Base-by-base conservation (phyloP, 2,329 filamentous ascomycete species). In the Didymella lethalis region DNA sequence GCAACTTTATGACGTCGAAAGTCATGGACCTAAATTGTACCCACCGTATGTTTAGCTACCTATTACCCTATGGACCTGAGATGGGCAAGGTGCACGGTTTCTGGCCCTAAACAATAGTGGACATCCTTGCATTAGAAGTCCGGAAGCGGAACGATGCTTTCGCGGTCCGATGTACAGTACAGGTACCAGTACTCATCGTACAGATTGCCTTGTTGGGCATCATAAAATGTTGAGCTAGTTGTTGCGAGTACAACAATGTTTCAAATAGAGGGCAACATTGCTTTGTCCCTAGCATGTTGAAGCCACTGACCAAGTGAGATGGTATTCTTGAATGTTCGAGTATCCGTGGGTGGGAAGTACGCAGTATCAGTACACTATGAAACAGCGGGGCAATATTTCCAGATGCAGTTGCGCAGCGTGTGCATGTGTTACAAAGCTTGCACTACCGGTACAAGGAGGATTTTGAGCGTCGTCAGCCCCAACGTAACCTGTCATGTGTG, bases 381-480 rank as follows among this genome's bases (percentile, higher is more conserved):
- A 18, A 45, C 43, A 45, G 28, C 12, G 44, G 14, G 26, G 28
- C 31, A 29, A 25, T 31, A 5, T 4, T 7, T 14, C 16, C 18
- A 23, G 11, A 7, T 12, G 7, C 18, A 48, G 25, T 18, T 18
- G 43, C 34, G 6, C 28, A 10, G 18, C 26, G 14, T 48, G 4
- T 16, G n/a, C 8, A 43, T 28, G 16, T 20, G 26, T 36, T 25
- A 20, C 29, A 51, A 41, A 12, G 18, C 20, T 45, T 44, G 44
- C 18, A 34, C n/a, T 16, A 16, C 18, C 18, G 18, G 18, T 18
- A 18, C 29, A 12, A 36, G 36, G n/a, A 25, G 8, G 28, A 38
- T 16, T 36, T 23, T 23, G 25, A 45, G 53, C 38, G 38, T 55
- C 53, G 53, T 55, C 36, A 55, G 38, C 46, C 34, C 31, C 38